Evolutionary conservation across 2,329 filamentous ascomycete genomes (phyloP).

Genomic region (Trichoderma pleuroti): DNA sequence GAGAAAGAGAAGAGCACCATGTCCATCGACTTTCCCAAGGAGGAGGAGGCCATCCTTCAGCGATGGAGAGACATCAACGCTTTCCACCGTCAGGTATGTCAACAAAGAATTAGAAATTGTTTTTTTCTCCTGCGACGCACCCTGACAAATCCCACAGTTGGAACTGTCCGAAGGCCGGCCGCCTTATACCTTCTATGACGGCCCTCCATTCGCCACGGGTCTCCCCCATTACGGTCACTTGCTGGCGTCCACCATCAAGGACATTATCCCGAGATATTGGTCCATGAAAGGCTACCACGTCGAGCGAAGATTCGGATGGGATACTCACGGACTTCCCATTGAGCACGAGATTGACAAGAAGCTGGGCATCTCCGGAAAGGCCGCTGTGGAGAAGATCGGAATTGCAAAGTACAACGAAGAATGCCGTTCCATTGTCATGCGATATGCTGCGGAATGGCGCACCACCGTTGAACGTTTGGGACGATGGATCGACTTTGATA

Average conservation of each 20-base stretch:
- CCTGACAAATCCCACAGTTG: conserved; percentile 38
- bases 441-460: conserved; percentile 83
- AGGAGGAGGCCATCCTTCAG: conserved; percentile 80
- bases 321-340: conserved; percentile 88
- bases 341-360: conserved; percentile 99
- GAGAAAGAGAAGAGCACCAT: conserved; percentile 46
- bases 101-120: conserved; percentile 1
- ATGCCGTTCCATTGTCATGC: conserved; percentile 90
- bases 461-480: conserved; percentile 82
- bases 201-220: conserved; percentile 73
- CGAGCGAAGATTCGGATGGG: conserved; percentile 91
- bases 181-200: conserved; percentile 94
- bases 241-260: conserved; percentile 91
- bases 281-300: conserved; percentile 95
- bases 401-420: conserved; percentile 88
- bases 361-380: conserved; percentile 80
- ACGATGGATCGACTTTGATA: conserved; percentile 97
- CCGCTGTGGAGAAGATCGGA: conserved; percentile 81
- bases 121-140: neutral
- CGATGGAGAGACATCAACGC: conserved; percentile 91
- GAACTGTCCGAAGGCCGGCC: conserved; percentile 79
- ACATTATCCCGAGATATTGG: conserved; percentile 95
- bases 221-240: conserved; percentile 68
- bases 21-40: conserved; percentile 89
- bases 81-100: conserved; percentile 72